Evolutionary conservation across 805 yeast species (phyloP).

Genomic region (Isabelozyma rhagii): DNA sequence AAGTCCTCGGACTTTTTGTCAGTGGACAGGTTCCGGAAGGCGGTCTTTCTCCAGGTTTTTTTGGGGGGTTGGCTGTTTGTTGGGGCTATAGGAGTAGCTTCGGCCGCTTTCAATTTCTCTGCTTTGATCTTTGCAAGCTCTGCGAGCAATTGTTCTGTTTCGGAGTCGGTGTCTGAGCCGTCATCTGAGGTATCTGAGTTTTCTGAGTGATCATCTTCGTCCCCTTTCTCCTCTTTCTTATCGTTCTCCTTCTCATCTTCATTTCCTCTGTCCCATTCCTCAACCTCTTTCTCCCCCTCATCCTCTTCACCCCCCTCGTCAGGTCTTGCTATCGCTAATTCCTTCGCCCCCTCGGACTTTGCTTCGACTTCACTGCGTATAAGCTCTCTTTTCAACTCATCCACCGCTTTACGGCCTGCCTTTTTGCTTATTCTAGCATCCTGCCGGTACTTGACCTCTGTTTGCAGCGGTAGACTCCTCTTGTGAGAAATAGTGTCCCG

Average conservation of each 20-base stretch:
- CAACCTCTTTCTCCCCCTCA: background rate
- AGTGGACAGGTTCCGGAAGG: constrained; percentile 12
- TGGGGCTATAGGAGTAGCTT: constrained; percentile 5
- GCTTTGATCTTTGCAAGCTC: constrained; percentile 11
- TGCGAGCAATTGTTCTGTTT: background rate
- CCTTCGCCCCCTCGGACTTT: too few relatives aligned
- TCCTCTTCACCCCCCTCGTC: constrained; percentile 5
- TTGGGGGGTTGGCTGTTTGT: constrained; percentile 10
- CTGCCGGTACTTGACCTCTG: constrained; percentile 26
- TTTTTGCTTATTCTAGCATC: constrained; percentile 18
- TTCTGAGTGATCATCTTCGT: background rate
- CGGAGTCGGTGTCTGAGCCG: constrained; percentile 1
- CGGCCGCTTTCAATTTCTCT: background rate
- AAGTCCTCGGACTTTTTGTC: constrained; percentile 6
- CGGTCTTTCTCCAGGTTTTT: constrained; percentile 29
- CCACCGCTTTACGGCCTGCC: constrained; percentile 16
- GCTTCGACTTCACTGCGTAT: background rate
- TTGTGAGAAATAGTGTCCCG: constrained; percentile 34
- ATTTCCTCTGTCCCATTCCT: too few relatives aligned
- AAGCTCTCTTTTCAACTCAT: constrained; percentile 19
- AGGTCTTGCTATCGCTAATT: too few relatives aligned
- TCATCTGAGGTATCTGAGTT: background rate
- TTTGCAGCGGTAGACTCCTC: constrained; percentile 29
- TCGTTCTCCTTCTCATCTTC: background rate
- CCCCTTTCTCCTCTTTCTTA: background rate